Percentiles rank a stretch among this genome's conserved stretches.
These are phyloP conservation scores for Botryosphaeria dothidea DNA, from an alignment of 2,329 filamentous ascomycete species.

Conservation along the genomic window DNA sequence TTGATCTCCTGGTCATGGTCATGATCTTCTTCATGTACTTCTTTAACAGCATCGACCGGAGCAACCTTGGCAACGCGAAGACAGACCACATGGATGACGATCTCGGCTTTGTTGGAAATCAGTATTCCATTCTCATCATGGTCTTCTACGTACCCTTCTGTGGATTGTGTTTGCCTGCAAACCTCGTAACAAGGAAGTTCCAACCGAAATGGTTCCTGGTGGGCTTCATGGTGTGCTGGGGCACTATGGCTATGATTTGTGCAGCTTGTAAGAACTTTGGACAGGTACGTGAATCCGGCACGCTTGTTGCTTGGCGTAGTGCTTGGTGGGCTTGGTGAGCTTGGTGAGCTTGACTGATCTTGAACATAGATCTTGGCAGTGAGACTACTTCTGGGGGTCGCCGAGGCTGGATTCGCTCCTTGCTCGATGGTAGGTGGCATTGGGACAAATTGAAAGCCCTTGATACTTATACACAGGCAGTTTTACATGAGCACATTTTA, in stretches of 20 bases:
- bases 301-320: background rate
- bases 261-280: constrained; percentile 15
- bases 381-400: constrained; percentile 3
- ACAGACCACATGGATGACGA: constrained; percentile 32
- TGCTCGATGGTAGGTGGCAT: constrained; percentile 1
- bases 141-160: constrained; percentile 38
- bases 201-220: constrained; percentile 17
- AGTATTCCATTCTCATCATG: constrained; percentile 34
- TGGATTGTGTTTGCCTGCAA: constrained; percentile 13
- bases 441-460: background rate
- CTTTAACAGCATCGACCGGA: constrained; percentile 26
- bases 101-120: constrained; percentile 30
- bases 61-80: constrained; percentile 36
- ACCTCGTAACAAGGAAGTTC: constrained; percentile 13
- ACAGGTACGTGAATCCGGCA: background rate
- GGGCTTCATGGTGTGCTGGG: constrained; percentile 15
- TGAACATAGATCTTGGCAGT: constrained; percentile 1
- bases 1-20: constrained; percentile 13
- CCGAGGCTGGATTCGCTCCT: constrained; percentile 13
- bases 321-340: background rate
- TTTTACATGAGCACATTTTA: constrained; percentile 20
- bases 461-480: background rate
- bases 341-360: constrained; percentile 9
- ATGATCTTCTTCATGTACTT: constrained; percentile 19
- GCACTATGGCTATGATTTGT: constrained; percentile 14